Base-by-base conservation (phyloP, 495 filamentous ascomycete species). In the Hapsidospora chrysogenum region DNA sequence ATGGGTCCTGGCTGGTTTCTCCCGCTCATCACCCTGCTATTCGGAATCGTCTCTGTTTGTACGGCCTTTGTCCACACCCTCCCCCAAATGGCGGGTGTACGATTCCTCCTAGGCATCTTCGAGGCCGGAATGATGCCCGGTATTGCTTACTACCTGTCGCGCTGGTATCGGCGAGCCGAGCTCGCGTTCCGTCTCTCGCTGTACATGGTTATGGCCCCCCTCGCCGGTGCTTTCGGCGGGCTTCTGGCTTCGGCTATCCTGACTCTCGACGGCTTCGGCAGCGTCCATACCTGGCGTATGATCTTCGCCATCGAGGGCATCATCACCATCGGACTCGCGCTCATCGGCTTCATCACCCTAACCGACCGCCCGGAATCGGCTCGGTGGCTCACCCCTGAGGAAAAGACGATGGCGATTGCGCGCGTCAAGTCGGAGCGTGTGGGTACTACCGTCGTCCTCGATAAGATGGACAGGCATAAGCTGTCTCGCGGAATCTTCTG, bases 181-280 rank as follows among this genome's bases (percentile, higher is more conserved):
- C 52, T 80, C 8, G 64, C 72, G 4, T 77, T 78, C 51, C 70
- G 76, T 74, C 64, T 78, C 21, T 79, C 79, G 29, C 81, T 93
- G 57, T 83, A 85, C 51, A 78, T 77, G 11, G 78, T 80, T 1
- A 79, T 83, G 2, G 78, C 82, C 48, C 74, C 75, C 3, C 54
- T 86, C 0, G 72, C 78, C 2, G 83, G 83, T 1, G 80, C 80
- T 0, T 85, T 87, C 40, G 83, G 82, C 37, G 80, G 80, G 2
- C 62, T 85, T 0, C 66, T 86, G 11, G 81, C 78, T 0, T 75
- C 70, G 4, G 75, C 68, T 1, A 79, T 83, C 34, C 60, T 59
- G 1, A 60, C 74, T 16, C 83, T 85, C 0, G 78, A 83, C 51
- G 72, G 72, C 32, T 57, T 83, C 3, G 64, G 52, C 73, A 61